Evolutionary conservation across 495 filamentous ascomycete species (phyloP).

Genomic region (Parmelia sp.): DNA sequence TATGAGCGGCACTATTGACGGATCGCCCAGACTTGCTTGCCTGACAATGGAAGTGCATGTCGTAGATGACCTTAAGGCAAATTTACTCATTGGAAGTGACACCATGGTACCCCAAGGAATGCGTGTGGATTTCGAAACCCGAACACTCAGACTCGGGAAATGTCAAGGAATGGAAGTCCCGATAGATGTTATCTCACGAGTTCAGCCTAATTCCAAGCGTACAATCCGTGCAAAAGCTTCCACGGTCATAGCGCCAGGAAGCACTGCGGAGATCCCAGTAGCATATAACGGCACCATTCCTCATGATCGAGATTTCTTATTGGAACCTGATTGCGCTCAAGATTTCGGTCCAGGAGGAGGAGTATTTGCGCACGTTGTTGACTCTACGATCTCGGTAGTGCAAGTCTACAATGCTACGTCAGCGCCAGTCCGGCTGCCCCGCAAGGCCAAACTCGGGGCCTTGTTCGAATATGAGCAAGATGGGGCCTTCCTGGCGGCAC

Average conservation of each 20-base stretch:
- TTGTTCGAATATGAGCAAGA: no score
- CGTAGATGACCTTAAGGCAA: conserved; percentile 1
- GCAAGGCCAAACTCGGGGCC: background rate
- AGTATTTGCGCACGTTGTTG: background rate
- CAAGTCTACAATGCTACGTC: background rate
- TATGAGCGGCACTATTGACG: background rate
- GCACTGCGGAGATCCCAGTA: background rate
- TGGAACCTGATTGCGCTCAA: background rate
- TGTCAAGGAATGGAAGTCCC: background rate
- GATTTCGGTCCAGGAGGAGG: no score
- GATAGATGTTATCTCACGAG: background rate
- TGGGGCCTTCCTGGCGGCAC: no score
- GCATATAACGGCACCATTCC: background rate
- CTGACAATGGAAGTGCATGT: background rate
- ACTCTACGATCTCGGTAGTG: background rate
- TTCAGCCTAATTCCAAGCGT: background rate
- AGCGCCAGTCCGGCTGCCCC: background rate
- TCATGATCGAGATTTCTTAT: background rate
- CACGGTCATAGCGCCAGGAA: no score
- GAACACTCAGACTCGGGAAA: no score
- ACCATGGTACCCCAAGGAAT: background rate
- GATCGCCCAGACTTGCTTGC: background rate
- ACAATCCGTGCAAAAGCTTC: background rate
- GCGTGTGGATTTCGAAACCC: no score
- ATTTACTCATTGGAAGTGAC: background rate